Conservation (phyloP, 495 filamentous ascomycete genomes). For the Lepidopterella palustris region DNA sequence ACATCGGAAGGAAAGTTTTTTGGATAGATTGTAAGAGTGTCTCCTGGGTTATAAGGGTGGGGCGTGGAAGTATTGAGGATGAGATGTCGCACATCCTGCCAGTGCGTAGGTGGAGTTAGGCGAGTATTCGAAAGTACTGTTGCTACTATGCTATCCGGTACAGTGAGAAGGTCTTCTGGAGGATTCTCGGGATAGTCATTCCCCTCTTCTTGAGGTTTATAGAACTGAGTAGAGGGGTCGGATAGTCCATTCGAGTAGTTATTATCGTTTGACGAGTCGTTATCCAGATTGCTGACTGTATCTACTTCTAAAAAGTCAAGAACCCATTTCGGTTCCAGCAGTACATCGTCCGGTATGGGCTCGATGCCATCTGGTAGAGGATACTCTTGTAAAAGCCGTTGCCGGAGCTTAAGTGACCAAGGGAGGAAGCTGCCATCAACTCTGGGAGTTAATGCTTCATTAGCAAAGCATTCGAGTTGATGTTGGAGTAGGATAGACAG, state of each 20-base stretch:
- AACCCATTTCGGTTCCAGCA: conserved; percentile 75
- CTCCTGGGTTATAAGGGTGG: conserved; percentile 57
- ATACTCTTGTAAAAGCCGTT: conserved; percentile 55
- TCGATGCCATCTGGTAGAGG: conserved; percentile 59
- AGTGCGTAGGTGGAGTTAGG: conserved; percentile 68
- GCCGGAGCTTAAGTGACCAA: conserved; percentile 64
- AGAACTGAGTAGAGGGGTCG: neutral
- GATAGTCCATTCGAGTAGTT: neutral
- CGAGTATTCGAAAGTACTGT: conserved; percentile 54
- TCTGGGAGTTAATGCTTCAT: conserved; percentile 40
- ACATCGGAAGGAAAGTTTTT: conserved; percentile 82
- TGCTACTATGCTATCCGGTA: conserved; percentile 45
- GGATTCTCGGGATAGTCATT: conserved; percentile 25
- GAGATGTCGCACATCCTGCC: conserved; percentile 91
- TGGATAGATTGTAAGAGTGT: conserved; percentile 71
- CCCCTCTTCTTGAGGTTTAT: neutral
- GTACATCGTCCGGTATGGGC: conserved; percentile 68
- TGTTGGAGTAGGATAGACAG: too few relatives aligned
- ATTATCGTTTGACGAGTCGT: neutral
- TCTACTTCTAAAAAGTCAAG: conserved; percentile 41
- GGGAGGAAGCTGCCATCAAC: conserved; percentile 75
- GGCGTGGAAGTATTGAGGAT: conserved; percentile 45
- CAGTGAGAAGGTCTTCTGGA: conserved; percentile 45
- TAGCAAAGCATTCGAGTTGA: neutral
- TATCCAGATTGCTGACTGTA: neutral